Evolutionary conservation across 2,329 filamentous ascomycete species (phyloP), one percentile per base, ranked within the genome.

Genomic region (Niveomyces coronatus): DNA sequence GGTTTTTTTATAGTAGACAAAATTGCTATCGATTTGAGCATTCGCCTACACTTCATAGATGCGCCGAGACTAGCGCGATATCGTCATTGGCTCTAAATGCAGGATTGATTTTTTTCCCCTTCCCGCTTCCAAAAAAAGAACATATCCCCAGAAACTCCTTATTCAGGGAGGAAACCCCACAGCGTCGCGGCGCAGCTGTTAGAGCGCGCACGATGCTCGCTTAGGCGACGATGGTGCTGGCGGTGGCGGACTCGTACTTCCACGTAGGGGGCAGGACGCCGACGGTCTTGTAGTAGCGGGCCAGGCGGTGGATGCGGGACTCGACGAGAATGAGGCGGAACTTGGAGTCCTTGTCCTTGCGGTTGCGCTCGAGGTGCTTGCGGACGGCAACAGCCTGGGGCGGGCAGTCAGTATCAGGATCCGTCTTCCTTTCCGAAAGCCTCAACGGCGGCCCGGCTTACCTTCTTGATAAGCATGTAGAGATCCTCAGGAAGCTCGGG

Each of bases 381-480:
- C 91, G 89, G 74, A 98, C 91, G 64, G 88, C 83, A 58, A 95
- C 88, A 57, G 88, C 88, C 87, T 91, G 46, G 23, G 24, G 24
- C 28, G 26, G n/a, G n/a, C n/a, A n/a, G n/a, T n/a, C n/a, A 35
- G 50, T 50, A 54, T 46, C 28, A 39, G 50, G 58, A 43, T n/a
- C n/a, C n/a, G n/a, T n/a, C n/a, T n/a, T n/a, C n/a, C n/a, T n/a
- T n/a, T n/a, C n/a, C n/a, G n/a, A n/a, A n/a, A n/a, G n/a, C n/a
- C n/a, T n/a, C n/a, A n/a, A n/a, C n/a, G n/a, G n/a, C n/a, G n/a
- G n/a, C n/a, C n/a, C n/a, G n/a, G 39, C 58, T 45, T 64, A 93
- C 89, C 87, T 98, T 98, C 85, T 95, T 95, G 85, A 96, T 96
- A 68, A 96, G 77, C 85, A 94, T 94, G 83, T 96, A 98, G 55